Percentiles rank a stretch among this genome's conserved stretches.
Evolutionary conservation across 2,329 filamentous ascomycete genomes (phyloP).

Genomic region (Trichoderma lentiforme): DNA sequence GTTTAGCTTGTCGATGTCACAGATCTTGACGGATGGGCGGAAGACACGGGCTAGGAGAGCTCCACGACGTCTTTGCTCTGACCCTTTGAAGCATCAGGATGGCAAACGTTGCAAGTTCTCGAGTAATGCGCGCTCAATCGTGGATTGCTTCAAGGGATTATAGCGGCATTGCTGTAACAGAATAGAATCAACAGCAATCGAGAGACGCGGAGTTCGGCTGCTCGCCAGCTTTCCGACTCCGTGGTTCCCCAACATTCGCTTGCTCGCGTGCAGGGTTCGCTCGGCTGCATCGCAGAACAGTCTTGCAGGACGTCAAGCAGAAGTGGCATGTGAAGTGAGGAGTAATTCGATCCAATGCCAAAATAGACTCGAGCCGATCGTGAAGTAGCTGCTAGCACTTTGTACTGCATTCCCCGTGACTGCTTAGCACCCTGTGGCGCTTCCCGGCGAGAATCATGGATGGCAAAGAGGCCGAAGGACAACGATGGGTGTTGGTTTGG

Average conservation of each 20-base stretch:
- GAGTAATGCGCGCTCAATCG: neutral
- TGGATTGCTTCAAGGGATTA: neutral
- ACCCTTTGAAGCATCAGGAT: neutral
- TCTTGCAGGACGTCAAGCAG: neutral
- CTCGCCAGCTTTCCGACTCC: neutral
- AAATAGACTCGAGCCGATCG: neutral
- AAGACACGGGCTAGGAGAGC: neutral
- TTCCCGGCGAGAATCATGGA: neutral
- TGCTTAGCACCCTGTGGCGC: neutral
- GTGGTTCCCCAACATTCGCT: neutral
- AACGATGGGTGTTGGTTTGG: neutral
- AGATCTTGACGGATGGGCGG: conserved; percentile 8
- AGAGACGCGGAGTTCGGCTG: neutral
- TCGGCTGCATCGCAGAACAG: neutral
- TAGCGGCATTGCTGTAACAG: neutral
- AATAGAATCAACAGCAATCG: neutral
- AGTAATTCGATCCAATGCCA: neutral
- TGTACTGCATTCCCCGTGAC: neutral
- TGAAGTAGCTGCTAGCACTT: neutral
- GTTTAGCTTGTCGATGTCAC: conserved; percentile 1
- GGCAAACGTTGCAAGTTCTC: neutral
- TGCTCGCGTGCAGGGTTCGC: neutral
- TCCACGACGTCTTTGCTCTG: neutral
- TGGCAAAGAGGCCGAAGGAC: neutral
- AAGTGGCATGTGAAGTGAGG: neutral